Percentiles rank a stretch among this genome's conserved stretches.
Evolutionary conservation across 2,329 filamentous ascomycete genomes (phyloP).

Genomic region (Lasiodiplodia citricola): DNA sequence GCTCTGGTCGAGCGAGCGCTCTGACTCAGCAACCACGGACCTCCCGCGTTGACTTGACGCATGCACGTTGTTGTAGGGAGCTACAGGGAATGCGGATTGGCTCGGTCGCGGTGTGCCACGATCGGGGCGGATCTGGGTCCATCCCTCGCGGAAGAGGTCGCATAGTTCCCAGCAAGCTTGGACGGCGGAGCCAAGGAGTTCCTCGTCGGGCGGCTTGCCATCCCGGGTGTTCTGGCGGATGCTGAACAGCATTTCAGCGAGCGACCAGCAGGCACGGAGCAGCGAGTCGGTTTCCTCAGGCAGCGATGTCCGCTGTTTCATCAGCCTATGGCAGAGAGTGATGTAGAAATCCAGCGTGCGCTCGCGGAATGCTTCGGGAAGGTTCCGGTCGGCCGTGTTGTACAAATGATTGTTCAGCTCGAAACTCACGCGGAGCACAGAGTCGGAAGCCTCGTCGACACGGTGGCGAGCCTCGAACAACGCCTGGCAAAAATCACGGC

Average conservation of each 20-base stretch:
- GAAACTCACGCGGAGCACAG: constrained; percentile 88
- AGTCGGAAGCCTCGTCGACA: constrained; percentile 80
- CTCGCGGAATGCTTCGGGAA: constrained; percentile 87
- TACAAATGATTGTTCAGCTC: constrained; percentile 95
- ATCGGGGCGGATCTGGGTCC: constrained; percentile 87
- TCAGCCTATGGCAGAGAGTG: constrained; percentile 90
- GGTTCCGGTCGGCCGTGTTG: constrained; percentile 82
- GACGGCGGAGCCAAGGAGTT: constrained; percentile 83
- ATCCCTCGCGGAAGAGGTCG: constrained; percentile 89
- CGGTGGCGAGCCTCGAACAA: constrained; percentile 84
- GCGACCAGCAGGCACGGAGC: constrained; percentile 82
- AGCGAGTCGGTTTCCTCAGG: constrained; percentile 84
- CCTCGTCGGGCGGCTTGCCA: constrained; percentile 75
- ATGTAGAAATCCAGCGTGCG: constrained; percentile 93
- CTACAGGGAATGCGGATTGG: constrained; percentile 73
- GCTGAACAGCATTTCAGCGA: constrained; percentile 93
- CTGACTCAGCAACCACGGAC: constrained; percentile 39
- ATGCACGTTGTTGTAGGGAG: constrained; percentile 6
- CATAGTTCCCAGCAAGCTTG: constrained; percentile 95
- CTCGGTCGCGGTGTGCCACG: constrained; percentile 82
- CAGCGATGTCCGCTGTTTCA: constrained; percentile 85
- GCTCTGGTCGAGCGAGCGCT: constrained; percentile 44
- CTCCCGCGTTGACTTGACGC: constrained; percentile 15
- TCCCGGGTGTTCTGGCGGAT: constrained; percentile 82
- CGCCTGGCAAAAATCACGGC: constrained; percentile 89